Evolutionary conservation across 164 flowering plant species (phyloP).

Genomic region (Paratinospora sagittata): DNA sequence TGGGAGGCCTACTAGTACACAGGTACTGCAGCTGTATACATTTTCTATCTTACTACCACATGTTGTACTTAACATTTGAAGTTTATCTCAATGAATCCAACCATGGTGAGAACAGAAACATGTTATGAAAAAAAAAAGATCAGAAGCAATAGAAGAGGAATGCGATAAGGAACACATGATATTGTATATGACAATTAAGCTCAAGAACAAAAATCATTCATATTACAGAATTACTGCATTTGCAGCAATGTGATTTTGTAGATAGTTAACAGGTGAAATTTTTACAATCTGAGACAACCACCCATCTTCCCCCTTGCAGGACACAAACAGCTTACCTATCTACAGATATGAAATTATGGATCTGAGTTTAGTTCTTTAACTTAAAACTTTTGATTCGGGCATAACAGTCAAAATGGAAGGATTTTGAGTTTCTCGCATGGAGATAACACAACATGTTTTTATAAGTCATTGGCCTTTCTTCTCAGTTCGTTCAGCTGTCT

Average conservation of each 20-base stretch:
- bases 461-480: constrained; percentile 57
- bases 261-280: background rate
- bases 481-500: constrained; percentile 79
- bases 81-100: too few relatives aligned
- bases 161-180: too few relatives aligned
- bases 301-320: background rate
- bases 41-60: too few relatives aligned
- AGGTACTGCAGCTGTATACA: too few relatives aligned
- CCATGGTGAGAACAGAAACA: too few relatives aligned
- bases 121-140: too few relatives aligned
- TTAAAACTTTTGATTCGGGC: background rate
- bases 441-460: background rate
- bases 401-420: background rate
- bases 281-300: background rate
- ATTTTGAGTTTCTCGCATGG: background rate
- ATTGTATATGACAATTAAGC: too few relatives aligned
- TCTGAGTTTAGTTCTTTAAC: background rate
- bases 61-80: too few relatives aligned
- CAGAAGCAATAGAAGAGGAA: too few relatives aligned
- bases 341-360: background rate
- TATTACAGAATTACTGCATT: background rate
- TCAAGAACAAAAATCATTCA: background rate
- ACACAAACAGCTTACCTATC: background rate
- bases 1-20: too few relatives aligned
- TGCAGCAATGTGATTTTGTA: background rate